A percentile compares a stretch with the other conserved stretches of the same genome.
Conservation (phyloP, 129 eudicot genomes). For the Helichrysum umbraculigerum region DNA sequence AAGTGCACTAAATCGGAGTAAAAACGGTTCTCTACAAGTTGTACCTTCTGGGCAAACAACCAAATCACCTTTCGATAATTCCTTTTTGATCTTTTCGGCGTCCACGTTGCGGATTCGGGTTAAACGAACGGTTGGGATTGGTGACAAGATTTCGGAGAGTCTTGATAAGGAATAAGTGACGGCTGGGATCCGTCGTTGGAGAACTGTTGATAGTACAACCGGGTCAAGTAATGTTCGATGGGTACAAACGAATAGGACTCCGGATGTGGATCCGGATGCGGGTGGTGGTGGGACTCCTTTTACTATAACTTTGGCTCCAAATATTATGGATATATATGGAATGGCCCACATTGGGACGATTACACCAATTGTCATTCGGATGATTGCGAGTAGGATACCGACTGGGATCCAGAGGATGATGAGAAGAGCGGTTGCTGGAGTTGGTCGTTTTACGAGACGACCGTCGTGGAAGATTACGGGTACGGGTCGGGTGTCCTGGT, state of each 20-base stretch:
- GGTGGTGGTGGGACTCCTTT: constrained; percentile 88
- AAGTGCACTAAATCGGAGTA: constrained; percentile 42
- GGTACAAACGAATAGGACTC: constrained; percentile 92
- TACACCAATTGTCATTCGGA: constrained; percentile 60
- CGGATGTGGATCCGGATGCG: constrained; percentile 49
- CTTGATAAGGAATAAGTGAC: constrained; percentile 94
- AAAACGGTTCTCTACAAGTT: constrained; percentile 40
- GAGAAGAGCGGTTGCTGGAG: constrained; percentile 69
- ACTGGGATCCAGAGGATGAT: constrained; percentile 84
- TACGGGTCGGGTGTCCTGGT: constrained; percentile 53
- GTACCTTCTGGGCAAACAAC: constrained; percentile 44
- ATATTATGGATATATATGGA: constrained; percentile 46
- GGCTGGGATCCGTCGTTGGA: constrained; percentile 80
- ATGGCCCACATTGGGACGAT: constrained; percentile 68
- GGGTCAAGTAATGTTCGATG: constrained; percentile 96
- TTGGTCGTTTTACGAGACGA: constrained; percentile 81
- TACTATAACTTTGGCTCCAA: constrained; percentile 65
- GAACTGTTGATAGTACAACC: constrained; percentile 78
- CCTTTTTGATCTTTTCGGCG: constrained; percentile 64
- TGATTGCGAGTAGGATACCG: constrained; percentile 61
- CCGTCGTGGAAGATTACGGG: constrained; percentile 99
- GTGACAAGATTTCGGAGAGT: constrained; percentile 76
- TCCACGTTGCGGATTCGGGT: constrained; percentile 77
- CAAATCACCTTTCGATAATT: constrained; percentile 64
- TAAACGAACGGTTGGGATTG: constrained; percentile 89